Percentiles rank a stretch among this genome's conserved stretches.
phyloP scores from a whole-genome alignment of 257 asterid genomes.

The Capsicum baccatum region DNA sequence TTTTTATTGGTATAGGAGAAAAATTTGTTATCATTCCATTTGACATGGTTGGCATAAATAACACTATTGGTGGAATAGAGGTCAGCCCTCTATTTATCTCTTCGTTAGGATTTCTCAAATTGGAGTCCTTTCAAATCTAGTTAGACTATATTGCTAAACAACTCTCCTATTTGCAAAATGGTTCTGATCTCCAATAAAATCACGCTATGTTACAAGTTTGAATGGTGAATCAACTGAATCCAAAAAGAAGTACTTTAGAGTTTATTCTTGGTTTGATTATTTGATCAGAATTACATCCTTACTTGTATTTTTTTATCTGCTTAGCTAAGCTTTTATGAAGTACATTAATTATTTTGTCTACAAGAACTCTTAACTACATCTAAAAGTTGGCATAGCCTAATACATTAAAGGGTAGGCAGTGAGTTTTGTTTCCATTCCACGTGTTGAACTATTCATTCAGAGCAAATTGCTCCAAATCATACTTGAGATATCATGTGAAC shows the following conservation, averaged over 20 bases:
- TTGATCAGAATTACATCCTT: background rate
- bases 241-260: background rate
- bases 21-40: conserved; percentile 82
- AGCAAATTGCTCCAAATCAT: conserved; percentile 11
- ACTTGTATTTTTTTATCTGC: background rate
- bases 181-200: background rate
- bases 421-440: background rate
- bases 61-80: conserved; percentile 80
- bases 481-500: background rate
- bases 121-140: background rate
- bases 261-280: background rate
- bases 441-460: background rate
- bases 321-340: background rate
- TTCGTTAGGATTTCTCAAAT: background rate
- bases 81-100: conserved; percentile 40
- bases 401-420: background rate
- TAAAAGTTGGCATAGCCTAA: background rate
- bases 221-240: background rate
- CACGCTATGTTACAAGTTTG: background rate
- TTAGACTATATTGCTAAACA: background rate
- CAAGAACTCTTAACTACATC: background rate
- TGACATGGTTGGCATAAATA: conserved; percentile 67
- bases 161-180: conserved; percentile 1
- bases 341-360: background rate
- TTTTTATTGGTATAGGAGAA: conserved; percentile 54